phyloP scores from a whole-genome alignment of 2,329 filamentous ascomycete genomes.

The Microdochium trichocladiopsis region DNA sequence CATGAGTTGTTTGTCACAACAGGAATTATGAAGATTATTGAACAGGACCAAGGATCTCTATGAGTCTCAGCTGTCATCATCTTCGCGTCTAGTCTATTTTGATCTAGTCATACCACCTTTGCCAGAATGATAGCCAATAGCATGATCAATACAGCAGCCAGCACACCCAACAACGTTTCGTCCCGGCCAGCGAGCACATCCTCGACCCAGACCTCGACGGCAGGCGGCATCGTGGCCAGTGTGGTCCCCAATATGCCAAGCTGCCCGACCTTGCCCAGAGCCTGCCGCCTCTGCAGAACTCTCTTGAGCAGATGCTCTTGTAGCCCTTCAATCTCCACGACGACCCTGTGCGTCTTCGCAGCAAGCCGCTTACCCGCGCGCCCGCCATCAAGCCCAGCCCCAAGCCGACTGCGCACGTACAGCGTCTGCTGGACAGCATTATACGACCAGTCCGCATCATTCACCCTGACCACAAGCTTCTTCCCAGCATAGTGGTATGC shows the following conservation, averaged over 20 bases:
- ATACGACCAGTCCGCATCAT: conserved; percentile 21
- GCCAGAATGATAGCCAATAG: background rate
- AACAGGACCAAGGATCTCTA: no score
- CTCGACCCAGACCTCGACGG: conserved; percentile 1
- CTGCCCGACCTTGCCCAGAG: conserved; percentile 1
- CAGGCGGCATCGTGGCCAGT: background rate
- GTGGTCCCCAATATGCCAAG: background rate
- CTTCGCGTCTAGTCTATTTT: no score
- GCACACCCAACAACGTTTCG: background rate
- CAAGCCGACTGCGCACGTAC: conserved; percentile 12
- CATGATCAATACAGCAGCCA: background rate
- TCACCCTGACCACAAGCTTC: conserved; percentile 16
- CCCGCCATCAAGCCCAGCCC: background rate
- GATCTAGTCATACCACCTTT: background rate
- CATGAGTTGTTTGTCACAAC: no score
- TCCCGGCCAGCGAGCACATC: background rate
- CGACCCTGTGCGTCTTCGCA: conserved; percentile 9
- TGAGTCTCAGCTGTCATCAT: no score
- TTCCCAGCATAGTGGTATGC: conserved; percentile 26
- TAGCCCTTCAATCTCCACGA: conserved; percentile 15
- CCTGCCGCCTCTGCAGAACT: conserved; percentile 2
- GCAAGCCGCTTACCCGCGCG: background rate
- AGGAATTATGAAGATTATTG: no score
- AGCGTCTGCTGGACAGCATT: conserved; percentile 20
- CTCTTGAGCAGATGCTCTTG: conserved; percentile 11